These are phyloP conservation scores for Phialocephala subalpina DNA, from an alignment of 2,329 filamentous ascomycete species.

Conservation along the genomic window DNA sequence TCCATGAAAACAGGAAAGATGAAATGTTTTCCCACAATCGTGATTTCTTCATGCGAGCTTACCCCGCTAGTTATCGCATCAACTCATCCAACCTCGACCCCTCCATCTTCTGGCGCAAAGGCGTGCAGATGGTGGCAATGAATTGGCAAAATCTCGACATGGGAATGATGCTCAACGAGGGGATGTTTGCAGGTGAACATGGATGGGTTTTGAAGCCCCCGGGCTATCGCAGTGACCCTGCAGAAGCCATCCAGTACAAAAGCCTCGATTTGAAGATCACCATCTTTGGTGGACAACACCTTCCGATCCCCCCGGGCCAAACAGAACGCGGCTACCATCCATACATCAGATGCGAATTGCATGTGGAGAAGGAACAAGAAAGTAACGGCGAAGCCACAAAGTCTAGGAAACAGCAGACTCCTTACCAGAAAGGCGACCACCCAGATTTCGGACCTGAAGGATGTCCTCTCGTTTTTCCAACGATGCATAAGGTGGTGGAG, in stretches of 20 bases:
- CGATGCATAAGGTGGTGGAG: slow-evolving; percentile 66
- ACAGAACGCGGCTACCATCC: slow-evolving; percentile 66
- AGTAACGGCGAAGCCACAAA: slow-evolving; percentile 48
- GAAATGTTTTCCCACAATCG: slow-evolving; percentile 84
- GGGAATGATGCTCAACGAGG: slow-evolving; percentile 96
- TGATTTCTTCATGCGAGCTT: slow-evolving; percentile 84
- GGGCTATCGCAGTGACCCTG: slow-evolving; percentile 65
- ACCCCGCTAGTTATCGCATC: slow-evolving; percentile 84
- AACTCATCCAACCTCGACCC: slow-evolving; percentile 89
- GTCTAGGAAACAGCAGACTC: slow-evolving; percentile 65
- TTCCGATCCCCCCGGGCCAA: slow-evolving; percentile 69
- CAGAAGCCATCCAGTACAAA: slow-evolving; percentile 48
- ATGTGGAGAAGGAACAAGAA: slow-evolving; percentile 70
- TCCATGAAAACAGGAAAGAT: slow-evolving; percentile 60
- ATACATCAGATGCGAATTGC: slow-evolving; percentile 80
- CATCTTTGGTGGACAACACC: slow-evolving; percentile 78
- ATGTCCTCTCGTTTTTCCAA: slow-evolving; percentile 64
- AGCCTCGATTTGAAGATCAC: slow-evolving; percentile 75
- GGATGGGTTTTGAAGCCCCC: slow-evolving; percentile 89
- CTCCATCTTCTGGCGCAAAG: slow-evolving; percentile 84
- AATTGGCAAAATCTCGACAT: slow-evolving; percentile 95
- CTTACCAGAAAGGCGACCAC: slow-evolving; percentile 62
- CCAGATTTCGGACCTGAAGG: slow-evolving; percentile 67
- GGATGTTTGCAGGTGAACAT: slow-evolving; percentile 82
- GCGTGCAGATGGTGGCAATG: slow-evolving; percentile 88